Evolutionary conservation across 176 grass and related monocot species (phyloP).

Genomic region (Phyllostachys edulis): DNA sequence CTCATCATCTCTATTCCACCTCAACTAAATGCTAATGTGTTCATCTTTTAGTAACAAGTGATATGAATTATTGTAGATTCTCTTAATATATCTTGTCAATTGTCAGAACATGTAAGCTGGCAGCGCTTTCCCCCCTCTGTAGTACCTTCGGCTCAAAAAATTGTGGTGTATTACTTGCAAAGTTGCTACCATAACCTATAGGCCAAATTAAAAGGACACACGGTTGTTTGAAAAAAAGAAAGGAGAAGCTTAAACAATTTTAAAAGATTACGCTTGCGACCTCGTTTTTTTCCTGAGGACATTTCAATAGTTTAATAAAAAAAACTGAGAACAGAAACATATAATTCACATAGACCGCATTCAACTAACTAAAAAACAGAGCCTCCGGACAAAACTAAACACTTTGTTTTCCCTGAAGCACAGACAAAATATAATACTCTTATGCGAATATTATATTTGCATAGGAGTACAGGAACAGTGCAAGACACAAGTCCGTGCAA

Average conservation of each 20-base stretch:
- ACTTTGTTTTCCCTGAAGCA: background rate
- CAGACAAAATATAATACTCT: background rate
- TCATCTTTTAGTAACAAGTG: no score
- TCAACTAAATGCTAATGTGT: no score
- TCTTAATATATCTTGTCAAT: background rate
- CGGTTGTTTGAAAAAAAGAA: background rate
- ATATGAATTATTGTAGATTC: no score
- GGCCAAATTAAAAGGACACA: background rate
- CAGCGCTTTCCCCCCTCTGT: background rate
- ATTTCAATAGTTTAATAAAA: background rate
- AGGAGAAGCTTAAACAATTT: background rate
- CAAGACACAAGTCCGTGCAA: slow-evolving; percentile 3
- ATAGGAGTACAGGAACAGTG: background rate
- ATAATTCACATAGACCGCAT: background rate
- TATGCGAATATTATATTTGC: no score
- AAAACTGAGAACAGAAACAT: background rate
- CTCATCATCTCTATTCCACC: no score
- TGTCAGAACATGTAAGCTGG: background rate
- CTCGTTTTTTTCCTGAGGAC: background rate
- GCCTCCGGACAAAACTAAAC: background rate
- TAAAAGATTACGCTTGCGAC: background rate
- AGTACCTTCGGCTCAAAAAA: background rate
- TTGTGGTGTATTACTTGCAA: background rate
- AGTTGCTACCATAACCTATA: background rate
- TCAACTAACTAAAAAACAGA: background rate